phyloP scores from a whole-genome alignment of 345 rosid genomes.

The Firmiana major region DNA sequence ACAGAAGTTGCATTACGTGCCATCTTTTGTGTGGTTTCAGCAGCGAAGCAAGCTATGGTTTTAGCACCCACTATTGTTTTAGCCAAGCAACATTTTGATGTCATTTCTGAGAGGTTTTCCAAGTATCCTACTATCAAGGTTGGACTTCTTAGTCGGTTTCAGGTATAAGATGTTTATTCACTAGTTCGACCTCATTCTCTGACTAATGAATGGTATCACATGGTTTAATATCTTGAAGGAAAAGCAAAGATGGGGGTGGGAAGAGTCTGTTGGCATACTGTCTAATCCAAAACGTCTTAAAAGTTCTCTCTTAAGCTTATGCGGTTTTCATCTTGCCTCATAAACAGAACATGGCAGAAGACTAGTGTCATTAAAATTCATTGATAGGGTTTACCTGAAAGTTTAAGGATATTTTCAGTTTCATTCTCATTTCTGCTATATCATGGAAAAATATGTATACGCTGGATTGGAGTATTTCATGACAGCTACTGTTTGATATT shows the following conservation, averaged over 20 bases:
- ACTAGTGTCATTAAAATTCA: not conserved
- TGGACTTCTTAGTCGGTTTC: constrained; percentile 92
- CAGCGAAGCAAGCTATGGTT: constrained; percentile 96
- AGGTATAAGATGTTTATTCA: constrained; percentile 45
- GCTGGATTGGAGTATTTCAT: not conserved
- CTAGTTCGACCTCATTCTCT: constrained; percentile 12
- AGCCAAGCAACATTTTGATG: constrained; percentile 94
- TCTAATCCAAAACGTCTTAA: not conserved
- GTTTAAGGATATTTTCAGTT: constrained; percentile 2
- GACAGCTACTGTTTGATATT: constrained; percentile 9
- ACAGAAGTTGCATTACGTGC: constrained; percentile 97
- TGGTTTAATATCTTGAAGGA: not conserved
- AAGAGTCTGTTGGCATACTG: not conserved
- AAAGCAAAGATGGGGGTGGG: not conserved
- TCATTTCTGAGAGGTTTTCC: constrained; percentile 75
- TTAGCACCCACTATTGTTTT: constrained; percentile 91
- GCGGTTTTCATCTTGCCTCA: not conserved
- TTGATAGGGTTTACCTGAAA: not conserved
- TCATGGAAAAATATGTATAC: not conserved
- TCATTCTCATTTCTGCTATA: not conserved
- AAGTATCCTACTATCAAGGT: constrained; percentile 53
- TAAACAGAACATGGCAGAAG: not conserved
- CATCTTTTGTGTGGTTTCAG: constrained; percentile 75
- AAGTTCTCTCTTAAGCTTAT: not conserved
- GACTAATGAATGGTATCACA: constrained; percentile 1